Base-by-base conservation (phyloP, 495 filamentous ascomycete genomes). In the Neurospora sublineolata region DNA sequence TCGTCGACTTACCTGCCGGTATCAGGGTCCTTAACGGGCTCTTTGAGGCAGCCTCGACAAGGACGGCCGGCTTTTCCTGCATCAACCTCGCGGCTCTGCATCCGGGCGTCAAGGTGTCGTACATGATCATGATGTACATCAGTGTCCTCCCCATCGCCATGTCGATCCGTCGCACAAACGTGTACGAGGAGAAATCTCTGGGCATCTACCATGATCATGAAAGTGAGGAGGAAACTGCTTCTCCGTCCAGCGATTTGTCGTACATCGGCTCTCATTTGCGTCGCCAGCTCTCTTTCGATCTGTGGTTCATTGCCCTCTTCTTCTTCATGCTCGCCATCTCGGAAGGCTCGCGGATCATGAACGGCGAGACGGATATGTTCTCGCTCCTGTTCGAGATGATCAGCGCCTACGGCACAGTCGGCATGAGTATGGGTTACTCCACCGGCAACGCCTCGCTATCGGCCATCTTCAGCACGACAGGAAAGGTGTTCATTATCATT, bases 91-190 rank as follows among this genome's bases (percentile, higher is more conserved):
- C 92, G 7, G 79, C 83, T 0, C 84, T 98, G 16, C 94, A 97
- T 76, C 94, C 94, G 0, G 94, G 90, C 2, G 93, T 97, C 14
- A 94, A 98, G 77, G 92, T 95, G 4, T 97, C 93, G 20, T 97
- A 97, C 83, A 80, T 97, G 81, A 89, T 98, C 80, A 98, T 98
- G 94, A 98, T 98, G 94, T 98, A 98, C 79, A 98, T 98, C 73
- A 97, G 94, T 67, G 92, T 97, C 46, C 93, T 97, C 76, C 94
- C 94, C 36, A 94, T 97, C 75, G 94, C 94, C 73, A 97, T 98
- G 71, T 94, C 91, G 37, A 89, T 97, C 76, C 91, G 94, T 71
- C 87, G 92, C 69, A 97, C 94, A 41, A 98, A 98, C 79, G 94
- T 97, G 11, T 98, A 98, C 84, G 94, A 98, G 80, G 94, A 98